phyloP scores from a whole-genome alignment of 2,329 filamentous ascomycete species.

The Microsporum audouinii region DNA sequence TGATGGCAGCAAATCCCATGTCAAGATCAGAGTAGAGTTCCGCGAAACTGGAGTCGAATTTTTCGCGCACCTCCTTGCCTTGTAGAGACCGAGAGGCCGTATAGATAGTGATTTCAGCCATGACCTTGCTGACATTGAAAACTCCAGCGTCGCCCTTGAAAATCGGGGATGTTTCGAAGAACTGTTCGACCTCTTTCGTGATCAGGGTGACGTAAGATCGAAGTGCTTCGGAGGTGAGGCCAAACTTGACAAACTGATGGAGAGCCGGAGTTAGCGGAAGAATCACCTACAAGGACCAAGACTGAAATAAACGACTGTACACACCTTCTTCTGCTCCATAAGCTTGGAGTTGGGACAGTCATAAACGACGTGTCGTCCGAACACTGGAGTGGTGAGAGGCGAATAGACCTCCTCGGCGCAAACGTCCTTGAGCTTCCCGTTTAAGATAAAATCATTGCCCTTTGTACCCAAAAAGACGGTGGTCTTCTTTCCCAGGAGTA shows the following conservation, averaged over 20 bases:
- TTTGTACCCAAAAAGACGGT: constrained; percentile 72
- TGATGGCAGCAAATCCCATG: constrained; percentile 79
- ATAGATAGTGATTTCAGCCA: constrained; percentile 82
- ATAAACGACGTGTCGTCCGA: constrained; percentile 78
- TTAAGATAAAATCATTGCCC: constrained; percentile 84
- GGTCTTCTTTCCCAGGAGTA: constrained; percentile 78
- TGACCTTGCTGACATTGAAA: constrained; percentile 59
- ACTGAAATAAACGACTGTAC: constrained; percentile 10
- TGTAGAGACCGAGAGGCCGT: constrained; percentile 78
- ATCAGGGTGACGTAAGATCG: constrained; percentile 69
- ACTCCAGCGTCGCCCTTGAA: constrained; percentile 60
- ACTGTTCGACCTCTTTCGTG: constrained; percentile 59
- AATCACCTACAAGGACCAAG: background rate
- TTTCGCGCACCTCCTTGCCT: constrained; percentile 67
- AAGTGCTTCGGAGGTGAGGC: constrained; percentile 50
- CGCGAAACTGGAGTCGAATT: constrained; percentile 70
- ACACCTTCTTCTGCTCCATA: constrained; percentile 92
- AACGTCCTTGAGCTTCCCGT: constrained; percentile 80
- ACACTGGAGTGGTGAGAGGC: constrained; percentile 58
- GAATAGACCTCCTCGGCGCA: constrained; percentile 85
- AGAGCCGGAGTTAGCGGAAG: background rate
- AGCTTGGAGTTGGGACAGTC: constrained; percentile 84
- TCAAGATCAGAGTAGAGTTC: constrained; percentile 79
- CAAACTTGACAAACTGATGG: constrained; percentile 50
- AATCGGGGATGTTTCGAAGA: constrained; percentile 53